Conservation (phyloP, 2,329 filamentous ascomycete species). For the Juglanconis juglandina region DNA sequence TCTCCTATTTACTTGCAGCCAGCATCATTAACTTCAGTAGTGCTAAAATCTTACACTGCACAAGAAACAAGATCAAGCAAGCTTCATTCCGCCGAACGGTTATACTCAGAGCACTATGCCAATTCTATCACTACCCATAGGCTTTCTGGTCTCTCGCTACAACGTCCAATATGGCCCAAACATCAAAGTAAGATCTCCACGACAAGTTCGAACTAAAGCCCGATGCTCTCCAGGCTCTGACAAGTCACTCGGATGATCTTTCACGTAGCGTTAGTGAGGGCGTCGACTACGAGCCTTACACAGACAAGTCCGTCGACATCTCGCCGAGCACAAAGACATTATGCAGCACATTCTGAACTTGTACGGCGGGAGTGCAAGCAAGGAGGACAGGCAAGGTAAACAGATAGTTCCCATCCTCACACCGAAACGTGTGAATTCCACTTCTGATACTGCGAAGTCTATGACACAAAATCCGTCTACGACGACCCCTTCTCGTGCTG, state of each 20-base stretch:
- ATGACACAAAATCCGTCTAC: background rate
- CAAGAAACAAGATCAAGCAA: no score
- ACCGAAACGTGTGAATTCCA: background rate
- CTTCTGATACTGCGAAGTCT: background rate
- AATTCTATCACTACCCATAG: no score
- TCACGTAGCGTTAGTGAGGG: background rate
- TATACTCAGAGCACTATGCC: no score
- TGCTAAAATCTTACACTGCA: no score
- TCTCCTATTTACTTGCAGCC: no score
- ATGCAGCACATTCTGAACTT: background rate
- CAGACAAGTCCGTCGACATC: background rate
- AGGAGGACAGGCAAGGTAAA: background rate
- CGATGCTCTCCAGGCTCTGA: background rate
- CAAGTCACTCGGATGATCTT: background rate
- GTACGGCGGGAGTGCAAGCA: background rate
- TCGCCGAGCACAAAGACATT: background rate
- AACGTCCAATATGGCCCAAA: background rate
- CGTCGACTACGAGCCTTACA: background rate
- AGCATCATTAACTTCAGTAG: no score
- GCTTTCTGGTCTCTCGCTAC: no score
- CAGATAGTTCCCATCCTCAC: background rate
- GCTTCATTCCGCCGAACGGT: no score
- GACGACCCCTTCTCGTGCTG: background rate
- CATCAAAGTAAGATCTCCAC: background rate
- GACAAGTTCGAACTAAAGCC: background rate